phyloP scores from a whole-genome alignment of 2,329 filamentous ascomycete genomes.

The Endothia cerciana region DNA sequence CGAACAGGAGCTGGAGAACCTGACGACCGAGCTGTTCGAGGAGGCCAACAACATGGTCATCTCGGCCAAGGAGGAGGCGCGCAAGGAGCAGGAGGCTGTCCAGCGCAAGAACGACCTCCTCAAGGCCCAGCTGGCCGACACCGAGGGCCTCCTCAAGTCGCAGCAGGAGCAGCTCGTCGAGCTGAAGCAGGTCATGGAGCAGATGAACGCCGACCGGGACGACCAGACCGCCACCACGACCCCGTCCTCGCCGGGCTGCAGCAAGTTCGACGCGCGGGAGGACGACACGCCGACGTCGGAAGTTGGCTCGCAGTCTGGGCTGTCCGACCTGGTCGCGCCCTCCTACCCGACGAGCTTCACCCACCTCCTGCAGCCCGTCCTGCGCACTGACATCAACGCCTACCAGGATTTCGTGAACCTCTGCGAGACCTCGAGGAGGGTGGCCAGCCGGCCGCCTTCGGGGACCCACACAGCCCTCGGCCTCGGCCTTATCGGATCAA shows the following conservation, averaged over 20 bases:
- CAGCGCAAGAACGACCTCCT: constrained; percentile 88
- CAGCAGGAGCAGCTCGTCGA: constrained; percentile 93
- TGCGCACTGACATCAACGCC: constrained; percentile 78
- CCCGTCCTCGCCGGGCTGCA: constrained; percentile 79
- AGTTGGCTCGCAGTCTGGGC: constrained; percentile 41
- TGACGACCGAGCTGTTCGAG: constrained; percentile 94
- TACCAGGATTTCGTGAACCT: constrained; percentile 87
- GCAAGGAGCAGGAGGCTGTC: constrained; percentile 78
- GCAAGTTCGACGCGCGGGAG: constrained; percentile 66
- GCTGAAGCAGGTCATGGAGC: constrained; percentile 90
- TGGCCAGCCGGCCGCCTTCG: constrained; percentile 70
- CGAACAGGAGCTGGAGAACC: constrained; percentile 85
- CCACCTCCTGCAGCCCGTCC: constrained; percentile 79
- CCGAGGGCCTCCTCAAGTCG: constrained; percentile 80
- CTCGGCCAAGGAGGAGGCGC: constrained; percentile 84
- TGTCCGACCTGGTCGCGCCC: constrained; percentile 52
- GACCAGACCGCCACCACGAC: constrained; percentile 73
- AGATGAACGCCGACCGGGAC: constrained; percentile 74
- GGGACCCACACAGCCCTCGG: constrained; percentile 70
- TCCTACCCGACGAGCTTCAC: constrained; percentile 73
- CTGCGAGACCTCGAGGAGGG: constrained; percentile 67
- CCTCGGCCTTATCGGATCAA: constrained; percentile 54
- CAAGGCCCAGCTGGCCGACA: constrained; percentile 82
- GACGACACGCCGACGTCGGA: constrained; percentile 46
- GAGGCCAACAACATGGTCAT: constrained; percentile 99